These are phyloP conservation scores for Kwoniella dejecticola DNA, from an alignment of 768 basidiomycete species.

Conservation along the genomic window DNA sequence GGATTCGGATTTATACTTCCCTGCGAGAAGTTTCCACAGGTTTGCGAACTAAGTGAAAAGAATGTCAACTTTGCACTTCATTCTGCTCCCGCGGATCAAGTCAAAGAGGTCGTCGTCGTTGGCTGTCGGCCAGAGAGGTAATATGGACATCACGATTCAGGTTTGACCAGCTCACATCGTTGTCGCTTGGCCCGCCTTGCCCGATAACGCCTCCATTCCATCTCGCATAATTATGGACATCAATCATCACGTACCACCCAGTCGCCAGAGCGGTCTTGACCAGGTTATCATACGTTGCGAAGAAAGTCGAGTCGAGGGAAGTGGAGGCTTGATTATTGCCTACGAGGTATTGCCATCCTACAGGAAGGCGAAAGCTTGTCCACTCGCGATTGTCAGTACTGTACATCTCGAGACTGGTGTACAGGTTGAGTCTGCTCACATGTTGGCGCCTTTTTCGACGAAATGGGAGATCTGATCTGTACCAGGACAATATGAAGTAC, in stretches of 20 bases:
- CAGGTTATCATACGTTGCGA: slow-evolving; percentile 60
- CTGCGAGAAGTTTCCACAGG: slow-evolving; percentile 63
- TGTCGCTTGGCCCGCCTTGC: slow-evolving; percentile 66
- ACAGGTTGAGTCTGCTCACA: slow-evolving; percentile 41
- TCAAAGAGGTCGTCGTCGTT: too few relatives aligned
- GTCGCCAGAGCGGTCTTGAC: slow-evolving; percentile 61
- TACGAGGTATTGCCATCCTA: slow-evolving; percentile 65
- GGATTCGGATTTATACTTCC: slow-evolving; percentile 58
- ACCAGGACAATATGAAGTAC: slow-evolving; percentile 49
- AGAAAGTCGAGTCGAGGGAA: slow-evolving; percentile 59
- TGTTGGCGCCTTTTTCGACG: slow-evolving; percentile 58
- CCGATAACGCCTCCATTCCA: slow-evolving; percentile 67
- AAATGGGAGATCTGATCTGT: slow-evolving; percentile 66
- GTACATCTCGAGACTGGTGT: not conserved
- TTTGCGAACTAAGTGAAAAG: slow-evolving; percentile 58
- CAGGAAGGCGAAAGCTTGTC: slow-evolving; percentile 63
- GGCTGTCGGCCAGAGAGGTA: not conserved
- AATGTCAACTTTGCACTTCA: too few relatives aligned
- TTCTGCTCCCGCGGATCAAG: too few relatives aligned
- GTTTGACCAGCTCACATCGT: slow-evolving; percentile 42
- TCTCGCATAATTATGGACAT: slow-evolving; percentile 66
- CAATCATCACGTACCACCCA: slow-evolving; percentile 62
- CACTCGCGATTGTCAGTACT: slow-evolving; percentile 57
- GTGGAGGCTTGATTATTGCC: slow-evolving; percentile 48
- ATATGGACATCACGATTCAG: too few relatives aligned